Base-by-base conservation (phyloP, 805 yeast genomes). In the Peterozyma toletana region DNA sequence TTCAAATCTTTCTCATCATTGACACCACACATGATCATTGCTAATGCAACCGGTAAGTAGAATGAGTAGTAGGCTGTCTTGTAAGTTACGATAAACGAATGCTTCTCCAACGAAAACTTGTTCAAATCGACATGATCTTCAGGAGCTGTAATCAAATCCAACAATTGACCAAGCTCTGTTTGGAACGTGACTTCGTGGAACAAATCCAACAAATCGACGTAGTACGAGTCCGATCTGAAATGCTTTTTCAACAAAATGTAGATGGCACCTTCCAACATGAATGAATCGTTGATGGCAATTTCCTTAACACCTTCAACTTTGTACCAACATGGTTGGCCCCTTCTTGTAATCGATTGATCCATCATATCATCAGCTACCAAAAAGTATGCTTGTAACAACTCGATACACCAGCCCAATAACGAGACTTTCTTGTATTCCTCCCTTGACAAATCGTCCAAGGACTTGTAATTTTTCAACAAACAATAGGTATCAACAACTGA, bases 241-340 rank as follows among this genome's bases (percentile, higher is more conserved):
- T 93, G 83, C 62, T 83, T 87, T 73, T 89, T 90, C 67, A 93
- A 75, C 50, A 93, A 68, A 48, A 88, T 70, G 68, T 93, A 93
- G 54, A 93, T 89, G 38, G 96, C 88, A 46, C 91, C 95, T 67
- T 93, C 99, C 53, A 93, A 75, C 93, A 93, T 87, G 65, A 93
- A 93, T 3, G 99, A 80, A 61, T 93, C 99, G 60, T 93, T 93
- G 66, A 93, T 93, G 47, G 99, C 99, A 60, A 93, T 83, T 62
- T 88, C 88, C 35, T 86, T 87, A 47, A 93, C 96, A 35, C 78
- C 79, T 52, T 77, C 80, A 33, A 68, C 75, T 59, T 74, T 80
- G 72, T 89, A 93, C 99, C 99, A 93, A 67, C 99, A 93, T 52
- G 96, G 93, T 68, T 91, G 97, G 48, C 97, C 99, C 64, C 99